Evolutionary conservation across 2,329 filamentous ascomycete genomes (phyloP).

Genomic region (Epicoccum sorghinum): DNA sequence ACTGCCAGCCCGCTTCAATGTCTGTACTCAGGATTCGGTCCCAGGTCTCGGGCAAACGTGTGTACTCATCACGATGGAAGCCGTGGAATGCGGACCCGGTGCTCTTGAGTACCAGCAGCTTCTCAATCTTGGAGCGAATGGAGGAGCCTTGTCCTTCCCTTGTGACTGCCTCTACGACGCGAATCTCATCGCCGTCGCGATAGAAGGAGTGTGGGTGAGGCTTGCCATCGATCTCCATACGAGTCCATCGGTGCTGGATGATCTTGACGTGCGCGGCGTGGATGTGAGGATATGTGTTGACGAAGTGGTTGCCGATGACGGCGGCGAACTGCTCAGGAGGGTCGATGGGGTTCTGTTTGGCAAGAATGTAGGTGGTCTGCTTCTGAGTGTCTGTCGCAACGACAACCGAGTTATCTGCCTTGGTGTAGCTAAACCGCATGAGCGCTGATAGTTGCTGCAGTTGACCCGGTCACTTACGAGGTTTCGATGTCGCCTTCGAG

Average conservation of each 20-base stretch:
- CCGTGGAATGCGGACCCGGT: constrained; percentile 96
- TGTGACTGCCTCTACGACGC: constrained; percentile 77
- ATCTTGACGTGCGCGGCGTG: constrained; percentile 81
- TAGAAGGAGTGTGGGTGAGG: constrained; percentile 95
- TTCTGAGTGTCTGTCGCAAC: constrained; percentile 98
- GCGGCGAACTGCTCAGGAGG: constrained; percentile 91
- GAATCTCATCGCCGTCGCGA: constrained; percentile 86
- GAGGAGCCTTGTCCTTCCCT: constrained; percentile 71
- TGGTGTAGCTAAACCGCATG: constrained; percentile 72
- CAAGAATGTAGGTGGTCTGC: constrained; percentile 87
- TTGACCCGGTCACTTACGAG: constrained; percentile 61
- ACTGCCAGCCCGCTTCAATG: constrained; percentile 85
- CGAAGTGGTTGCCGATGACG: constrained; percentile 85
- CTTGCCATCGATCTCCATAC: constrained; percentile 84
- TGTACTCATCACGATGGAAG: constrained; percentile 92
- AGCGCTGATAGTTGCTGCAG: constrained; percentile 11
- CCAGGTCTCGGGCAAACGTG: constrained; percentile 86
- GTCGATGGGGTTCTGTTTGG: constrained; percentile 89
- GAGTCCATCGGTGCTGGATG: constrained; percentile 87
- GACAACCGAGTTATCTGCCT: constrained; percentile 91
- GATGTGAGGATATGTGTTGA: constrained; percentile 88
- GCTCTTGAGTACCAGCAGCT: constrained; percentile 90
- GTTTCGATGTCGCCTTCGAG: constrained; percentile 91
- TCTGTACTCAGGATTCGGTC: constrained; percentile 96
- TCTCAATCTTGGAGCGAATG: constrained; percentile 78